Evolutionary conservation across 163 green algal species (phyloP), one percentile per base, ranked within the genome.

Genomic region (Scenedesmus sp.): DNA sequence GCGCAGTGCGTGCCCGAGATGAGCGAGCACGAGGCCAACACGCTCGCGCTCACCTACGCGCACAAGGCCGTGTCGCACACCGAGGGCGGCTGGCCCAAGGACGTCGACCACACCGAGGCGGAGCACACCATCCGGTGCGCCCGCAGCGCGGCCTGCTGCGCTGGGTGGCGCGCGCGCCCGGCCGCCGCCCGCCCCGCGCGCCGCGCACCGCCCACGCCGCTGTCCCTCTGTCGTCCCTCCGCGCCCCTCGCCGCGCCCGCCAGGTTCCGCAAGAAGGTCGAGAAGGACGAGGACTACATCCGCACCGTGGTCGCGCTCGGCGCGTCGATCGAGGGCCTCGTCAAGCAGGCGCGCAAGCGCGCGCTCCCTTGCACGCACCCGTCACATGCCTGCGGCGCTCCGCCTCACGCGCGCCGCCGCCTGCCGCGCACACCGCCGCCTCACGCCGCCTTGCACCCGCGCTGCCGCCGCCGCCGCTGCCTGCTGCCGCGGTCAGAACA

Each of bases 251-350:
- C 33, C 39, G 26, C 36, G 10, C 4, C 56, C 10, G 20, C 6
- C 44, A 87, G 82, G 33, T 92, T 91, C 81, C 81, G 89, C 42
- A 95, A 95, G 70, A 94, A 96, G 78, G 88, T 96, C 22, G 95
- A 98, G 83, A 97, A 97, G 79, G 94, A 98, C 72, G 95, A 98
- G 85, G 94, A 97, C 48, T 98, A 97, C 88, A 94, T 98, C 60
- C 85, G 82, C 44, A 91, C 91, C 0, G 90, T 98, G 9, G 79
- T 86, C 17, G 72, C 74, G 24, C 87, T 98, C 51, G 93, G 89
- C 0, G 65, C 36, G 0, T 28, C 85, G 1, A 84, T 95, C 47
- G 92, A 98, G 84, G 89, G 92, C 13, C 72, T 97, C 3, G 83
- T 97, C 11, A 95, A 95, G 77, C 74, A 76, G 67, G 67, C 64